A percentile compares a stretch with the other conserved stretches of the same genome.
Evolutionary conservation across 768 basidiomycete genomes (phyloP).

Genomic region (Auriscalpium microsporum): DNA sequence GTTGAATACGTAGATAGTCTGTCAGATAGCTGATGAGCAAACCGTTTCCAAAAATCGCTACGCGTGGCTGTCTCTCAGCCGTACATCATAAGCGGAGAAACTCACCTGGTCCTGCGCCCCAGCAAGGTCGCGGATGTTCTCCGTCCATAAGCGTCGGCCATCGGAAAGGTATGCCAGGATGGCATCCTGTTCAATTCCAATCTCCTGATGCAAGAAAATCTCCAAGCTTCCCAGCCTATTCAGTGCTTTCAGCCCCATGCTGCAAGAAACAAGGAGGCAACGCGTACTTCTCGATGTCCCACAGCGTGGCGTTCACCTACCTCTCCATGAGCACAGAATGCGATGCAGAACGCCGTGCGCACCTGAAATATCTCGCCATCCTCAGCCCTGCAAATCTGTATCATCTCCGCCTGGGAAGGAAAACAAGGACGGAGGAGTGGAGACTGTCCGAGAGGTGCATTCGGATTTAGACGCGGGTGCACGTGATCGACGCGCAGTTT

Average conservation of each 20-base stretch:
- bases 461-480: not conserved
- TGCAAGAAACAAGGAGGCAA: not conserved
- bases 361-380: slow-evolving; percentile 32
- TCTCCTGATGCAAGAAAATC: slow-evolving; percentile 60
- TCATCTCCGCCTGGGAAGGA: slow-evolving; percentile 15
- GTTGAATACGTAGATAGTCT: slow-evolving; percentile 81
- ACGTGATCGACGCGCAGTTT: not conserved
- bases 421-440: not conserved
- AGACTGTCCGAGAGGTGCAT: not conserved
- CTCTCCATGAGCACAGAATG: not conserved
- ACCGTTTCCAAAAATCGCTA: too few species aligned
- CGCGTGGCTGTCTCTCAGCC: too few species aligned
- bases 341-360: not conserved
- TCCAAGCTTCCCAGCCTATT: slow-evolving; percentile 61
- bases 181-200: slow-evolving; percentile 59
- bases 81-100: not conserved
- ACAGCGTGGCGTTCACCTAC: slow-evolving; percentile 52
- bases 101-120: slow-evolving; percentile 68
- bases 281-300: slow-evolving; percentile 69
- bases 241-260: slow-evolving; percentile 4
- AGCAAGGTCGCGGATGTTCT: slow-evolving; percentile 69
- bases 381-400: slow-evolving; percentile 35
- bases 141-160: slow-evolving; percentile 60
- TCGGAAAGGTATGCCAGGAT: slow-evolving; percentile 75
- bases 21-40: too few species aligned